phyloP scores from a whole-genome alignment of 345 rosid genomes.

The Pistacia vera region DNA sequence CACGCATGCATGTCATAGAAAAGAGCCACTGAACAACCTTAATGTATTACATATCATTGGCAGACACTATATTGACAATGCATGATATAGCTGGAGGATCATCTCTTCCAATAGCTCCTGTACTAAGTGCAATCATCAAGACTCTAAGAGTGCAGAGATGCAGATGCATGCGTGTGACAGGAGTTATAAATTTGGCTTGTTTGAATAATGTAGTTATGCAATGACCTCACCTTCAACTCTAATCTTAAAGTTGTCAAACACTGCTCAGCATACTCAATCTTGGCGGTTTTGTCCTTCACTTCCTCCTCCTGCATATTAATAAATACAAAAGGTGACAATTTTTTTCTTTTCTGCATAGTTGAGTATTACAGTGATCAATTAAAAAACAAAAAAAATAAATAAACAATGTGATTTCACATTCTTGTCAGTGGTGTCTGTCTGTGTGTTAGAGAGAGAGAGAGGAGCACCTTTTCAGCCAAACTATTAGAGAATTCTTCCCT shows the following conservation, averaged over 20 bases:
- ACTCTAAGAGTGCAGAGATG: not conserved
- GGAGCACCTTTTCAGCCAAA: conserved; percentile 70
- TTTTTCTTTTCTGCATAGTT: conserved; percentile 4
- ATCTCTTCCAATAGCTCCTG: not conserved
- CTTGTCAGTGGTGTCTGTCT: not conserved
- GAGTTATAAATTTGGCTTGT: not conserved
- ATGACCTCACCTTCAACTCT: conserved; percentile 76
- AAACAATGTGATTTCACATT: not conserved
- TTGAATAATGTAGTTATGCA: not conserved
- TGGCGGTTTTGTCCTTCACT: conserved; percentile 63
- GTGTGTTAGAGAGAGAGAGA: not conserved
- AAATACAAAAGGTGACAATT: conserved; percentile 3
- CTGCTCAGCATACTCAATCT: conserved; percentile 82
- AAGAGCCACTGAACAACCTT: not conserved
- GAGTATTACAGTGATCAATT: not conserved
- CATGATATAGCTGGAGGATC: not conserved
- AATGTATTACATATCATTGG: not conserved
- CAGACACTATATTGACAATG: not conserved
- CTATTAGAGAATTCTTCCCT: conserved; percentile 69
- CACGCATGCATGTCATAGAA: not conserved
- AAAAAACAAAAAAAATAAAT: not conserved
- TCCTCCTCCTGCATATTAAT: conserved; percentile 74
- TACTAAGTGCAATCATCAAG: not conserved
- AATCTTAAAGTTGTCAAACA: conserved; percentile 72
- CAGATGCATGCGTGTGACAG: not conserved